phyloP scores from a whole-genome alignment of 164 flowering plant species.

The Magnolia sinica region DNA sequence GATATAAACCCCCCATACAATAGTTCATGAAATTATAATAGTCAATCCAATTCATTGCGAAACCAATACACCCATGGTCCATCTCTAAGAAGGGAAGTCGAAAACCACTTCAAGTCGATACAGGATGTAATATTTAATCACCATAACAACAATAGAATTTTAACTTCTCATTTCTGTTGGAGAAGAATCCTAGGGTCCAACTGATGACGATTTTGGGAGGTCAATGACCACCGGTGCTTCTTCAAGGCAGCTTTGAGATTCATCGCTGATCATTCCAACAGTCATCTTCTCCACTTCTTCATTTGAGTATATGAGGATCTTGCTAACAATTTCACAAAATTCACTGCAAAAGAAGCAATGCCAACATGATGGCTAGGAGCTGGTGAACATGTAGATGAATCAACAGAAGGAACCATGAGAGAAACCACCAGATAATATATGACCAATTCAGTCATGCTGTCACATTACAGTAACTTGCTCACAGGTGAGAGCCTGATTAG shows the following conservation, averaged over 20 bases:
- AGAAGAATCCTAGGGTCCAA: constrained; percentile 51
- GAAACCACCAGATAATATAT: not conserved
- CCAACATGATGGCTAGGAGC: not conserved
- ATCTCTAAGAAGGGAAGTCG: too few species aligned
- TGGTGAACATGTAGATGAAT: not conserved
- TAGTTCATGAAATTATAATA: too few species aligned
- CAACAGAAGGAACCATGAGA: not conserved
- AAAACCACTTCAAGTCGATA: too few species aligned
- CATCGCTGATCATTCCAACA: constrained; percentile 53
- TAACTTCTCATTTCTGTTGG: constrained; percentile 34
- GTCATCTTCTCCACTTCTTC: constrained; percentile 86
- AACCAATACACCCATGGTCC: too few species aligned
- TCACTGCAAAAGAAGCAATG: constrained; percentile 46
- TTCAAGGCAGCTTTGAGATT: constrained; percentile 80
- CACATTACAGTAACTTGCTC: too few species aligned
- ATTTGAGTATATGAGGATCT: constrained; percentile 70
- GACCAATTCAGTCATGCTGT: not conserved
- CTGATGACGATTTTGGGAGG: constrained; percentile 49
- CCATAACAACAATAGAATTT: not conserved
- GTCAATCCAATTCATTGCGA: too few species aligned
- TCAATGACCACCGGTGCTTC: constrained; percentile 58
- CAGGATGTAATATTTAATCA: too few species aligned
- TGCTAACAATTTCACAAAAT: constrained; percentile 65
- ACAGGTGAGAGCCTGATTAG: too few species aligned
- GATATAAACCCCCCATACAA: too few species aligned